phyloP scores from a whole-genome alignment of 1,284 basidiomycete genomes.

The Schizophyllum amplum region DNA sequence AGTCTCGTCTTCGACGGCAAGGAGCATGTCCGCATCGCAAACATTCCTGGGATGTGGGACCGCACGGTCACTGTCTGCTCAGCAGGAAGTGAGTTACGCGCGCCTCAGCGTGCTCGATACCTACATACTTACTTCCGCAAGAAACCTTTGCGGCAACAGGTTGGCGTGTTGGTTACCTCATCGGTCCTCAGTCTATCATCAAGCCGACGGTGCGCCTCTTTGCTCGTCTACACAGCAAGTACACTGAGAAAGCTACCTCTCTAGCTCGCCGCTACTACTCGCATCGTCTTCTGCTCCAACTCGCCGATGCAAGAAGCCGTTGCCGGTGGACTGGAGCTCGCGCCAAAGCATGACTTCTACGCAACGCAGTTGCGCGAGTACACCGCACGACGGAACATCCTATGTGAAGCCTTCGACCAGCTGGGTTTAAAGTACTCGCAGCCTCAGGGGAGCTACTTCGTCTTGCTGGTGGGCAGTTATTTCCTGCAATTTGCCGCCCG shows the following conservation, averaged over 20 bases:
- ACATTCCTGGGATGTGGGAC: constrained; percentile 97
- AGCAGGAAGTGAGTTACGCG: constrained; percentile 35
- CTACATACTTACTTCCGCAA: constrained; percentile 22
- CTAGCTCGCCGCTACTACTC: constrained; percentile 76
- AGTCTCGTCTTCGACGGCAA: constrained; percentile 85
- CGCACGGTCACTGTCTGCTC: constrained; percentile 48
- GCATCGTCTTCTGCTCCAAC: constrained; percentile 94
- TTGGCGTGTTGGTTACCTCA: constrained; percentile 96
- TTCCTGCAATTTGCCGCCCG: neutral
- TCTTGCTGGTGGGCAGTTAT: constrained; percentile 65
- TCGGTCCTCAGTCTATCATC: constrained; percentile 82
- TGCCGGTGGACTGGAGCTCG: constrained; percentile 80
- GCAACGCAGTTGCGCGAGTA: constrained; percentile 77
- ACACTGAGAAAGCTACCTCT: no score
- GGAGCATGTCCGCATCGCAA: constrained; percentile 89
- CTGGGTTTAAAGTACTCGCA: constrained; percentile 83
- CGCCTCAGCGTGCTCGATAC: neutral
- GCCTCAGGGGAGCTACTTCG: constrained; percentile 87
- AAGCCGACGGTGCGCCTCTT: constrained; percentile 56
- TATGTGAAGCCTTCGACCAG: constrained; percentile 75
- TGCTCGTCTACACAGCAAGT: no score
- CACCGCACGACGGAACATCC: constrained; percentile 65
- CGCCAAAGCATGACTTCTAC: constrained; percentile 70
- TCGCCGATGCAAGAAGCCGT: constrained; percentile 89
- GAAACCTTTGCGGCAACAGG: constrained; percentile 98